Percentiles rank a stretch among this genome's conserved stretches.
phyloP scores from a whole-genome alignment of 2,329 filamentous ascomycete species.

The Alternaria alternata region DNA sequence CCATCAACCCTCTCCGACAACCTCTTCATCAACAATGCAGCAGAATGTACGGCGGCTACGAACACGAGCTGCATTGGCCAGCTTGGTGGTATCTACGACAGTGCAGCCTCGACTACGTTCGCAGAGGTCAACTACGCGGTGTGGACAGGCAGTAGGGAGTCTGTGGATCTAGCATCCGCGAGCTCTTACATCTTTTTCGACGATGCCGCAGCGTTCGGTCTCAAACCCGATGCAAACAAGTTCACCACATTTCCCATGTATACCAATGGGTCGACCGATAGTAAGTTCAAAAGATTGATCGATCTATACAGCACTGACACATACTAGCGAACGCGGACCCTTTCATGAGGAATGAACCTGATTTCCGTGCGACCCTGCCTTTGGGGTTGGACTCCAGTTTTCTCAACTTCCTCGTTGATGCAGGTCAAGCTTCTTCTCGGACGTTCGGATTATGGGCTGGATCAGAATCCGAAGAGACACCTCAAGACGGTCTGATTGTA shows the following conservation, averaged over 20 bases:
- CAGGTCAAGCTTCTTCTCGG: slow-evolving; percentile 28
- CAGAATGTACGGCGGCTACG: slow-evolving; percentile 22
- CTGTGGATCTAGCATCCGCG: slow-evolving; percentile 16
- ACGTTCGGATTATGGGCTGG: slow-evolving; percentile 29
- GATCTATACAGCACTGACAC: neutral
- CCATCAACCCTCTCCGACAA: slow-evolving; percentile 27
- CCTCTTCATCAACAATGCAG: slow-evolving; percentile 24
- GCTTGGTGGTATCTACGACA: slow-evolving; percentile 25
- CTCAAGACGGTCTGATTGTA: slow-evolving; percentile 26
- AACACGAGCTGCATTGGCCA: slow-evolving; percentile 29
- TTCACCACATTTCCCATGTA: slow-evolving; percentile 22
- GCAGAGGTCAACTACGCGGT: slow-evolving; percentile 19
- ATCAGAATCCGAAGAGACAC: slow-evolving; percentile 25
- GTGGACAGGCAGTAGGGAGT: slow-evolving; percentile 27
- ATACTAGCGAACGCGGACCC: slow-evolving; percentile 12
- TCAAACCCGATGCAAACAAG: slow-evolving; percentile 23
- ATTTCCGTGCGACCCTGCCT: slow-evolving; percentile 22
- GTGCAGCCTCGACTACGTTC: slow-evolving; percentile 25
- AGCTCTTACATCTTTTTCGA: slow-evolving; percentile 27
- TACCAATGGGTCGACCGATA: slow-evolving; percentile 23
- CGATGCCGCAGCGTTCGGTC: slow-evolving; percentile 24
- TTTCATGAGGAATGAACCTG: slow-evolving; percentile 16
- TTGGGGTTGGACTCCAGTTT: slow-evolving; percentile 25
- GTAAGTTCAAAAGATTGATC: slow-evolving; percentile 11
- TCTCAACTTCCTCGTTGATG: slow-evolving; percentile 24